Conservation (phyloP, 257 asterid genomes). For the Solanum paucissectum region DNA sequence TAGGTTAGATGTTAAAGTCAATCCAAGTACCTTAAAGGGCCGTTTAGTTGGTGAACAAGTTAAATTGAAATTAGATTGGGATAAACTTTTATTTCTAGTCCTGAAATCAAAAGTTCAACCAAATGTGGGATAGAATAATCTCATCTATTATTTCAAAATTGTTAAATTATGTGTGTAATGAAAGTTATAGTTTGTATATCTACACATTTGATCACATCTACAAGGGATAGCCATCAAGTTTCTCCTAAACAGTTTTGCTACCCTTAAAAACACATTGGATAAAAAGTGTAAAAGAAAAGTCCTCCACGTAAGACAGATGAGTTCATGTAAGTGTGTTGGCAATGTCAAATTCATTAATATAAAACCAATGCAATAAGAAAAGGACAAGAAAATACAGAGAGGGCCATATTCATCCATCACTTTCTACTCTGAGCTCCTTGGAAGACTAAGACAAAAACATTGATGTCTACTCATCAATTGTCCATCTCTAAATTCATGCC, state of each 20-base stretch:
- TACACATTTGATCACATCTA: neutral
- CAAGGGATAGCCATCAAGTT: neutral
- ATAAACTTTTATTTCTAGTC: neutral
- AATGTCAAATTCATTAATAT: neutral
- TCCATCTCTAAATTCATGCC: conserved; percentile 23
- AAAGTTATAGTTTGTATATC: neutral
- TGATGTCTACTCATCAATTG: conserved; percentile 47
- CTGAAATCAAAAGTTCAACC: neutral
- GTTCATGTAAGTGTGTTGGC: neutral
- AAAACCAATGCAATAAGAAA: conserved; percentile 5
- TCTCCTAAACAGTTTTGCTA: neutral
- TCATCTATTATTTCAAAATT: neutral
- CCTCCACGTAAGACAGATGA: neutral
- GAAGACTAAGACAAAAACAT: conserved; percentile 10
- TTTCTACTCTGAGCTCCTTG: conserved; percentile 5
- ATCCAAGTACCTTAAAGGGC: neutral
- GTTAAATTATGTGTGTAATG: neutral
- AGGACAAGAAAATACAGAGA: conserved; percentile 13
- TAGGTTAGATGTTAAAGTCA: neutral
- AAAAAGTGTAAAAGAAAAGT: neutral
- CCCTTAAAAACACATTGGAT: neutral
- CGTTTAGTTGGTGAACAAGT: neutral
- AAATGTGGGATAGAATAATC: neutral
- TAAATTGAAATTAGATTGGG: neutral
- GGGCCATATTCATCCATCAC: conserved; percentile 27